Evolutionary conservation across 768 basidiomycete species (phyloP).

Genomic region (Podaxis sp.): DNA sequence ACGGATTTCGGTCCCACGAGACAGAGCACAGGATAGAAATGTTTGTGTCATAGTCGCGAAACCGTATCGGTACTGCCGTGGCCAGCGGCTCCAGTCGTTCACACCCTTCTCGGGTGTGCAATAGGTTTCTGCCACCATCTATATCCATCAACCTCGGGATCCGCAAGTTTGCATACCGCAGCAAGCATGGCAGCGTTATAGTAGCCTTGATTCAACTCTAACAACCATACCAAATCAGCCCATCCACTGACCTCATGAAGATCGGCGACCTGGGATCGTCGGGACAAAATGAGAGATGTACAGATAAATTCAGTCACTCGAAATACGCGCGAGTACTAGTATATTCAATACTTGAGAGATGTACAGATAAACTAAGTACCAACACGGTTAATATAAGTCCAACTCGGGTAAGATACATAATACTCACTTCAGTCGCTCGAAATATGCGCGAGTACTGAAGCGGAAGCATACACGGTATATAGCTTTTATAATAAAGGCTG

Average conservation of each 20-base stretch:
- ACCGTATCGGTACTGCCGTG: not conserved
- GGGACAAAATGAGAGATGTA: too few species aligned
- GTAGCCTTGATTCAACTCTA: slow-evolving; percentile 20
- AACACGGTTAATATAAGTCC: too few species aligned
- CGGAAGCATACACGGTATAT: too few species aligned
- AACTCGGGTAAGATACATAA: too few species aligned
- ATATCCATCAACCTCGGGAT: slow-evolving; percentile 2
- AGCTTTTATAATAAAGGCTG: too few species aligned
- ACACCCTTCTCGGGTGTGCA: not conserved
- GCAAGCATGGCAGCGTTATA: slow-evolving; percentile 24
- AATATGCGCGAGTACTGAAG: too few species aligned
- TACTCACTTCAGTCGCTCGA: too few species aligned
- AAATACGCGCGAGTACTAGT: too few species aligned
- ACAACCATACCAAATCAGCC: slow-evolving; percentile 25
- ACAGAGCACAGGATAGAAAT: slow-evolving; percentile 7
- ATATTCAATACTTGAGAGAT: too few species aligned
- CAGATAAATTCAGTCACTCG: too few species aligned
- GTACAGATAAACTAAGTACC: too few species aligned
- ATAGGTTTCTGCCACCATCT: slow-evolving; percentile 15
- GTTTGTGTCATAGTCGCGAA: not conserved
- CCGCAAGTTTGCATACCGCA: slow-evolving; percentile 21
- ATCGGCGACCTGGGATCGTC: slow-evolving; percentile 18
- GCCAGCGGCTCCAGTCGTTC: slow-evolving; percentile 8
- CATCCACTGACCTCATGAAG: slow-evolving; percentile 19
- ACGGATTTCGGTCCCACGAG: slow-evolving; percentile 5